phyloP scores from a whole-genome alignment of 306 rosid genomes.

The Urtica urens region DNA sequence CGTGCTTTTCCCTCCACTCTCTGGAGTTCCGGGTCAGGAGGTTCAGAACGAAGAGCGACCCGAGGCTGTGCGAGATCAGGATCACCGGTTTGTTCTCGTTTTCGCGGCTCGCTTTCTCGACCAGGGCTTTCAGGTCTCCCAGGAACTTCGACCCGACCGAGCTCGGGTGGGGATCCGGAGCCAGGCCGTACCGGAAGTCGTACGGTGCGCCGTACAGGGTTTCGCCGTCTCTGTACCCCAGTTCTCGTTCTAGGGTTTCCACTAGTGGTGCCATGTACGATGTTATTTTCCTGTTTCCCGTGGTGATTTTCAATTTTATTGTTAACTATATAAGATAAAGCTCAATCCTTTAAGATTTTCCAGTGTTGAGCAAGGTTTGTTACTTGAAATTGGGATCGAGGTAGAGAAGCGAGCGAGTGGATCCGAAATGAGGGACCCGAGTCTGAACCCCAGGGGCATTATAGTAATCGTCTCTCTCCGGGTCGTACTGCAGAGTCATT shows the following conservation, averaged over 20 bases:
- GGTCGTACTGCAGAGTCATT: conserved; percentile 62
- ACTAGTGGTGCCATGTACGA: conserved; percentile 63
- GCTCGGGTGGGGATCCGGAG: conserved; percentile 54
- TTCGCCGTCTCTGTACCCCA: conserved; percentile 53
- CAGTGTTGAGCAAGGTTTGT: too few species aligned
- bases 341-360: too few species aligned
- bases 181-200: conserved; percentile 84
- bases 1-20: conserved; percentile 52
- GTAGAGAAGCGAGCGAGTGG: conserved; percentile 53
- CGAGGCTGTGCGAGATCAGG: conserved; percentile 73
- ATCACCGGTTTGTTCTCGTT: conserved; percentile 65
- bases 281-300: conserved; percentile 39
- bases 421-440: conserved; percentile 63
- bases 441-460: conserved; percentile 64
- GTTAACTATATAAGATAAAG: too few species aligned
- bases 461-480: conserved; percentile 39
- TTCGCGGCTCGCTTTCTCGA: conserved; percentile 55
- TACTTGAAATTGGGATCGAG: conserved; percentile 48
- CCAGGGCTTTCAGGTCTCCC: conserved; percentile 49
- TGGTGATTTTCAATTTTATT: too few species aligned
- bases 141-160: conserved; percentile 66
- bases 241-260: conserved; percentile 38
- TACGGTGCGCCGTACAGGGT: conserved; percentile 88
- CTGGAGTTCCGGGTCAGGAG: conserved; percentile 50
- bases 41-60: conserved; percentile 58